Base-by-base conservation (phyloP, 306 rosid genomes). In the Vicia villosa region DNA sequence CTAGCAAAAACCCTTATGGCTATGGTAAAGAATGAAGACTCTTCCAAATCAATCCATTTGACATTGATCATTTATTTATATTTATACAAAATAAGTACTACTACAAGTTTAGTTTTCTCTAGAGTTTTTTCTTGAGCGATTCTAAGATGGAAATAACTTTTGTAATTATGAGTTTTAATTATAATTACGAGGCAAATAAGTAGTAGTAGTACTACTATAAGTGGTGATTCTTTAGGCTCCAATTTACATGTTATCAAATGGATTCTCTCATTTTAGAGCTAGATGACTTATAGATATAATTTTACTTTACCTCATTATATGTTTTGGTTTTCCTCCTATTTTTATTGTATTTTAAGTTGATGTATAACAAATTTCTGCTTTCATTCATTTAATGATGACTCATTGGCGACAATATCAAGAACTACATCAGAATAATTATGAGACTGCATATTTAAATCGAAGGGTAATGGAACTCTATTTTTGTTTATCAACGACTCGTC, bases 1-100 rank as follows among this genome's bases (percentile, higher is more conserved):
- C 99, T 30, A 90, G 97, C 89, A 87, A 88, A 81, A 90, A 94
- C 49, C 99, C 97, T 10, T 91, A 84, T 38, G 99, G 99, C 77
- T 91, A 91, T 70, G 89, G 47, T 77, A 61, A 76, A 41, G 78
- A 80, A 32, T 74, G 68, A 79, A 36, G 76, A 79, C 40, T 72
- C 85, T 47, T 57, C 58, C 61, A 70, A 69, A 1, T 52, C 66
- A 69, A 2, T 52, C 66, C 61, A 70, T 69, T 1, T 78, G 79
- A 73, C 26, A 32, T 56, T 66, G 49, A 75, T 76, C 43, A 65
- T 64, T 30, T 30, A 72, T 55, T 50, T 49, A 64, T 32, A 13
- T 52, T 52, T 11, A 21, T 34, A 43, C 49, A 54, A 55, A 28
- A 74, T 5, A 55, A 36, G 30, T 43, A 72, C 19, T 70, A 32